These are phyloP conservation scores for Yarrowia galli DNA, from an alignment of 1,139 yeast genomes.

Conservation along the genomic window DNA sequence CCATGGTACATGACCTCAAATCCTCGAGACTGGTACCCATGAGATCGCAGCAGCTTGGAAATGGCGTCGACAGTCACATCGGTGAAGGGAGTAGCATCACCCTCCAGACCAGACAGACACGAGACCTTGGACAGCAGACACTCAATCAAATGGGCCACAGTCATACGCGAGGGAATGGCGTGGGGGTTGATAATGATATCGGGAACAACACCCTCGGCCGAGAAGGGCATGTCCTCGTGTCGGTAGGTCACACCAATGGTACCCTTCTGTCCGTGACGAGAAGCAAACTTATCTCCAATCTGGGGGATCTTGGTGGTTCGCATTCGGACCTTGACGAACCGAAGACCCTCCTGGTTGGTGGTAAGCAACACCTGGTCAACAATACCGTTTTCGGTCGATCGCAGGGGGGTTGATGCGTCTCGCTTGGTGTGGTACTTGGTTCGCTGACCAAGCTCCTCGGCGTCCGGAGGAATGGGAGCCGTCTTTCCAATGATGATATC, in stretches of 20 bases:
- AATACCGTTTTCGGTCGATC: constrained; percentile 97
- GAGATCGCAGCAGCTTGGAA: constrained; percentile 87
- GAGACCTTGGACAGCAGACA: constrained; percentile 96
- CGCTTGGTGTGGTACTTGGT: constrained; percentile 97
- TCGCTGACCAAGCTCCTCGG: constrained; percentile 97
- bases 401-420: constrained; percentile 96
- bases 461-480: constrained; percentile 97
- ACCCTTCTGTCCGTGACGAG: constrained; percentile 99
- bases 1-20: constrained; percentile 99
- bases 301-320: constrained; percentile 98
- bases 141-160: constrained; percentile 98
- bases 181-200: constrained; percentile 98
- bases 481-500: constrained; percentile 98
- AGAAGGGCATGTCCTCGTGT: constrained; percentile 98
- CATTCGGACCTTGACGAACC: constrained; percentile 97
- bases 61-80: constrained; percentile 98
- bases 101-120: constrained; percentile 92
- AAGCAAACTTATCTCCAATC: constrained; percentile 98
- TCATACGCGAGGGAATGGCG: constrained; percentile 99
- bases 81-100: constrained; percentile 98
- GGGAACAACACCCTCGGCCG: constrained; percentile 96
- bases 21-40: constrained; percentile 98
- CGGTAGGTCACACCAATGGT: constrained; percentile 98
- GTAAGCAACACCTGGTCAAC: constrained; percentile 97
- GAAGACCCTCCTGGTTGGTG: constrained; percentile 96